These are phyloP conservation scores for Panellus pusillus DNA, from an alignment of 768 basidiomycete genomes.

Conservation along the genomic window DNA sequence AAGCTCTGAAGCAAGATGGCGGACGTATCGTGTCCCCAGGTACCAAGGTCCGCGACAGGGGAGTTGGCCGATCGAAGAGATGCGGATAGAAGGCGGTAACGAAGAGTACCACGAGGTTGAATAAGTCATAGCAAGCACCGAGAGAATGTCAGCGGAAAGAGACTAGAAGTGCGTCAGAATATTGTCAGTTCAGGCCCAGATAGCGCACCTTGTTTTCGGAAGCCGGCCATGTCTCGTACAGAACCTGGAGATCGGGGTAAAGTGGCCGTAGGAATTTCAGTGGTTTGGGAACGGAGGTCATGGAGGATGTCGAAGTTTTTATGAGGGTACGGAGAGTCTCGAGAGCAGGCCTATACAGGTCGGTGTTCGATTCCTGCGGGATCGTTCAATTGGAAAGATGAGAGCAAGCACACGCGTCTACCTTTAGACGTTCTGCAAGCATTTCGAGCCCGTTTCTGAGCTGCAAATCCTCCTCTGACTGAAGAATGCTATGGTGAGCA, in stretches of 20 bases:
- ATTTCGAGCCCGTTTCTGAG: slow-evolving; percentile 94
- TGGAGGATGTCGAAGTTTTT: slow-evolving; percentile 92
- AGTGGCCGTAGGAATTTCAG: slow-evolving; percentile 95
- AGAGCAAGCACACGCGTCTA: slow-evolving; percentile 33
- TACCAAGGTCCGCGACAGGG: slow-evolving; percentile 84
- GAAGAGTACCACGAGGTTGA: slow-evolving; percentile 94
- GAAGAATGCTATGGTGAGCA: slow-evolving; percentile 6
- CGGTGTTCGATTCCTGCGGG: slow-evolving; percentile 78
- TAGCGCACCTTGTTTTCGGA: slow-evolving; percentile 71
- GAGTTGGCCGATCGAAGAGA: slow-evolving; percentile 62
- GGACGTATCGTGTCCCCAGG: slow-evolving; percentile 99
- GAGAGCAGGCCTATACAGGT: slow-evolving; percentile 82
- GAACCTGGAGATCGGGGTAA: slow-evolving; percentile 80
- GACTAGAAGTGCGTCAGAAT: slow-evolving; percentile 47
- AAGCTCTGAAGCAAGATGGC: slow-evolving; percentile 92
- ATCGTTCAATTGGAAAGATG: slow-evolving; percentile 8
- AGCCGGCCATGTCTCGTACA: slow-evolving; percentile 77
- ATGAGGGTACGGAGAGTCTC: slow-evolving; percentile 92
- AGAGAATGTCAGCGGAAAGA: slow-evolving; percentile 93
- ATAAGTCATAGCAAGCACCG: slow-evolving; percentile 98
- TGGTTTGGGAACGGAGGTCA: slow-evolving; percentile 98
- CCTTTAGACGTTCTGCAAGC: slow-evolving; percentile 92
- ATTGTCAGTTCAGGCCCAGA: slow-evolving; percentile 1
- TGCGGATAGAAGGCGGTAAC: slow-evolving; percentile 83
- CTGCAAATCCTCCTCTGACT: slow-evolving; percentile 96